Base-by-base conservation (phyloP, 1,139 yeast species). In the Blastobotrys arbuscula region DNA sequence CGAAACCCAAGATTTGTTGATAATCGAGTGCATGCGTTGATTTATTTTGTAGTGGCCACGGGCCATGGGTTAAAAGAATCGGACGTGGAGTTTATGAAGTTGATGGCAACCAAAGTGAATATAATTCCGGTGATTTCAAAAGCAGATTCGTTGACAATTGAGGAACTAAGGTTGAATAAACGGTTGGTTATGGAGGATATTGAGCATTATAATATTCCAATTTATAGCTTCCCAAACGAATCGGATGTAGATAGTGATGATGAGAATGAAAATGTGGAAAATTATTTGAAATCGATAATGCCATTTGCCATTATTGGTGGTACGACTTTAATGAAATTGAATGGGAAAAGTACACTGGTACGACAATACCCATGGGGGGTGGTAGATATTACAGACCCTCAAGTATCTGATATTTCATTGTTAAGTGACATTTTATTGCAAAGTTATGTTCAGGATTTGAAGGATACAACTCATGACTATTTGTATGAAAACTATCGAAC, bases 281-380 rank as follows among this genome's bases (percentile, higher is more conserved):
- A 81, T 52, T 84, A 79, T 59, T 73, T 89, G 59, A 81, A 95
- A 53, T 74, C 79, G 33, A 70, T 82, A 52, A 74, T 89, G 58
- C 98, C 98, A 26, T 90, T 92, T 71, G 92, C 97, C 2, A 74
- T 90, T 37, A 81, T 92, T 61, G 85, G 96, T 9, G 84, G 95
- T 19, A 54, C 64, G 21, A 59, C 56, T 37, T 46, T 76, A 56
- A 83, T 86, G 44, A 77, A 83, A 54, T 95, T 92, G 39, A 49
- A 49, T 39, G 68, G 68, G 42, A 52, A 48, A 33, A 51, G 57
- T n/a, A 48, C 58, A 34, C 57, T 55, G 43, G 95, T 86, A 12
- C 80, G 98, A 67, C 79, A 81, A 64, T 90, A 89, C 65, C 95
- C 96, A 23, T 90, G 97, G 97, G 97, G 98, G 3, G 68, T 79